Base-by-base conservation (phyloP, 1,284 basidiomycete genomes). In the Apiotrichum montevideense region DNA sequence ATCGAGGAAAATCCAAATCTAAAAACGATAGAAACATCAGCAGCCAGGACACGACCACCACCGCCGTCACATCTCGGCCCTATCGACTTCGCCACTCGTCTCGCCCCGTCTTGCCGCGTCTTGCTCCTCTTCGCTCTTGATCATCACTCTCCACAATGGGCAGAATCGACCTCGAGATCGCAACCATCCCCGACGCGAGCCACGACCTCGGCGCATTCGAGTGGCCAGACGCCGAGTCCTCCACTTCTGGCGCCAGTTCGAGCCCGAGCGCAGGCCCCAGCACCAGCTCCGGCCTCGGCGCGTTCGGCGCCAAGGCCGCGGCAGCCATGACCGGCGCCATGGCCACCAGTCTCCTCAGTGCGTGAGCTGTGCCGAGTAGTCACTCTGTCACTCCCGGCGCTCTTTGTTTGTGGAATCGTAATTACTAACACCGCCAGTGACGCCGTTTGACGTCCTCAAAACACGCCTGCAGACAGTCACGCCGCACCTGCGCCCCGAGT, bases 371-470 rank as follows among this genome's bases (percentile, higher is more conserved):
- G 32, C 32, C 45, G 9, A 8, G 9, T 8, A 8, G 37, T 9
- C 37, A 8, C 37, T 39, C 37, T 45, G 14, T 10, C 21, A 10
- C 14, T 15, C 8, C 7, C 29, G 21, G 21, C n/a, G n/a, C 21
- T 21, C 21, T 21, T 21, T 21, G 21, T 21, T 21, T 21, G 21
- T 21, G 21, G 21, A 42, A 3, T 39, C 29, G 15, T 40, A 13
- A 40, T 35, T n/a, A 39, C 54, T 51, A 45, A 51, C 54, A 37
- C 35, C 13, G 37, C 7, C 34, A 78, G 77, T 78, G 77, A 77
- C 77, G 1, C 77, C 77, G 0, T 78, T 78, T 50, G 77, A 78
- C 57, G 77, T 78, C 10, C 67, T 78, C 52, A 78, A 78, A 55
- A 78, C 77, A 6, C 63, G 77, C 33, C 56, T 78, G 34, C 77